These are phyloP conservation scores for Lactifluus pinguis DNA, from an alignment of 768 basidiomycete genomes.

Conservation along the genomic window DNA sequence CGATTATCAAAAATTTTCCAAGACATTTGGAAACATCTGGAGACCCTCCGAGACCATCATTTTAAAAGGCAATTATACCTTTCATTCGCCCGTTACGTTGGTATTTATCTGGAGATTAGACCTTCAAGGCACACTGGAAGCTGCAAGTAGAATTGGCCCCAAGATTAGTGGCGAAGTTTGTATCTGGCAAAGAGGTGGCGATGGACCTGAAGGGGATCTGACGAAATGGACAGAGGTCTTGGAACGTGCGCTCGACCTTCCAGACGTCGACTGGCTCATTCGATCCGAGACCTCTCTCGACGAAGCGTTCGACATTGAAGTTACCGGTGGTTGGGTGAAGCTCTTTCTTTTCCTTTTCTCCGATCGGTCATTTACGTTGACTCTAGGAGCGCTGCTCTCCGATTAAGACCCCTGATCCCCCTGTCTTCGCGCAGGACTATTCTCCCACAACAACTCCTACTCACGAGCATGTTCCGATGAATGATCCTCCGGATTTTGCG, in stretches of 20 bases:
- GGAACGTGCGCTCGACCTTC: constrained; percentile 3
- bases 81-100: background rate
- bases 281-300: constrained; percentile 13
- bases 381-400: constrained; percentile 12
- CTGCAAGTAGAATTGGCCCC: constrained; percentile 5
- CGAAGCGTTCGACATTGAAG: constrained; percentile 14
- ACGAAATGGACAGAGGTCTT: constrained; percentile 13
- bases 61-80: constrained; percentile 3
- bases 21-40: constrained; percentile 16
- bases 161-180: constrained; percentile 7
- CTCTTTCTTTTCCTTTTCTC: background rate
- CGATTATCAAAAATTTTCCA: constrained; percentile 13
- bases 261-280: constrained; percentile 13
- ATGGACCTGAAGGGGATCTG: background rate
- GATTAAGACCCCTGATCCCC: background rate
- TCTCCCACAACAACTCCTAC: background rate
- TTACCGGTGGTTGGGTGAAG: constrained; percentile 15
- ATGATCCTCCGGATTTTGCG: background rate
- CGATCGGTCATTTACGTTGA: background rate
- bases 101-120: constrained; percentile 1
- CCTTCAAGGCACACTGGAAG: constrained; percentile 14
- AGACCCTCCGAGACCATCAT: constrained; percentile 7
- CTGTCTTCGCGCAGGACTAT: background rate
- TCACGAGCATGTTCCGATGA: background rate
- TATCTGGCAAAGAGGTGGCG: constrained; percentile 14